Conservation (phyloP, 139 green algal species). For the Micractinium sp. region DNA sequence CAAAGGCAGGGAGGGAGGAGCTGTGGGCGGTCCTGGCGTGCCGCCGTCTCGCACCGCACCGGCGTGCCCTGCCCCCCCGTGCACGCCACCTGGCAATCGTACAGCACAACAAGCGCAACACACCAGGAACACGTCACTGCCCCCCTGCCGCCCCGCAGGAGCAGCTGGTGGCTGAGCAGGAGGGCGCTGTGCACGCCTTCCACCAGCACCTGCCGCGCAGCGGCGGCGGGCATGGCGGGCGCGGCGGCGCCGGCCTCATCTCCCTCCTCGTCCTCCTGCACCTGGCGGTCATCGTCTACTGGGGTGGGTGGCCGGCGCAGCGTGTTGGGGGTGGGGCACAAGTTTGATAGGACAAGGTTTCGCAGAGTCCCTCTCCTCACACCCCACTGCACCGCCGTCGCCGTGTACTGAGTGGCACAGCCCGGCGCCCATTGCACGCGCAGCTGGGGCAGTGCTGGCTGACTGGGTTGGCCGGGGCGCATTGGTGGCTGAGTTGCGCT, state of each 20-base stretch:
- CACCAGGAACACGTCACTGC: background rate
- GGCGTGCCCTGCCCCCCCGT: too few relatives aligned
- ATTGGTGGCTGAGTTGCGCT: background rate
- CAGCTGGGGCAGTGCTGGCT: too few relatives aligned
- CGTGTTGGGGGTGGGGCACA: background rate
- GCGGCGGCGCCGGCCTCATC: conserved; percentile 22
- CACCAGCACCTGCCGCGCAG: background rate
- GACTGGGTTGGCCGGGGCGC: too few relatives aligned
- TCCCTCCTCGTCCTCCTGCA: conserved; percentile 16
- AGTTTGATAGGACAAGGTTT: too few relatives aligned
- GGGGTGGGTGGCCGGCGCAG: background rate
- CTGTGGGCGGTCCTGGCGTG: too few relatives aligned
- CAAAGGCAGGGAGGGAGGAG: too few relatives aligned
- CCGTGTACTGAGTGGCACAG: too few relatives aligned
- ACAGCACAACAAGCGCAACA: background rate
- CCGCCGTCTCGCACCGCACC: too few relatives aligned
- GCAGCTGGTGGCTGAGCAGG: background rate
- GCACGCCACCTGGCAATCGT: too few relatives aligned
- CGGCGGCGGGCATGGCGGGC: background rate
- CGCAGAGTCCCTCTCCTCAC: too few relatives aligned
- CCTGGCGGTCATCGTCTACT: conserved; percentile 2
- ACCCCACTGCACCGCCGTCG: too few relatives aligned
- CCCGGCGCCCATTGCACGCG: too few relatives aligned
- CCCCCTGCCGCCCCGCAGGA: background rate
- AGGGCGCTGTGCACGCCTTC: conserved; percentile 1